Conservation (phyloP, 805 yeast species). For the Sugiyamaella valdiviana region DNA sequence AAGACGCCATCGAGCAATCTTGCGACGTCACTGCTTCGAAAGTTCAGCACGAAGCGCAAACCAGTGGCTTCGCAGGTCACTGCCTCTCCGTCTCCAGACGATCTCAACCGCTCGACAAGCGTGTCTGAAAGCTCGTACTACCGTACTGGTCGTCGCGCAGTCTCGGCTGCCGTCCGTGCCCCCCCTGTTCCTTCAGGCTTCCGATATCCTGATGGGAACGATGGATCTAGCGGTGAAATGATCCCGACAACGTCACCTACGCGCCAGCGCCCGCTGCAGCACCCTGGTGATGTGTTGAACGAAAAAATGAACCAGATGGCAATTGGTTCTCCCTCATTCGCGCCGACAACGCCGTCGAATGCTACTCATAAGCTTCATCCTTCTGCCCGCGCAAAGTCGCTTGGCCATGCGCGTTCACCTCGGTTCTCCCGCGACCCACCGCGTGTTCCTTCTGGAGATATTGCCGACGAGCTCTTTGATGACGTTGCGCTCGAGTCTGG, state of each 20-base stretch:
- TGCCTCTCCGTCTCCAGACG: constrained; percentile 1
- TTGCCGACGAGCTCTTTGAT: constrained; percentile 21
- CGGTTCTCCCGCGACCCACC: constrained; percentile 5
- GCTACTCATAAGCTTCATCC: constrained; percentile 48
- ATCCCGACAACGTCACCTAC: no score
- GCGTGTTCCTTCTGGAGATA: constrained; percentile 11
- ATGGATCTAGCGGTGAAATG: not conserved
- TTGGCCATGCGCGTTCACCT: constrained; percentile 49
- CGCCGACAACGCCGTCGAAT: not conserved
- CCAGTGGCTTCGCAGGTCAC: constrained; percentile 1
- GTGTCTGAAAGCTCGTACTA: constrained; percentile 18
- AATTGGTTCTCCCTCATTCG: not conserved
- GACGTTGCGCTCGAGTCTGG: constrained; percentile 16
- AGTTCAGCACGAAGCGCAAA: constrained; percentile 19
- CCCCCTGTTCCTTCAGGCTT: constrained; percentile 14
- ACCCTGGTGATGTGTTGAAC: not conserved
- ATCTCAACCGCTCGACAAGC: constrained; percentile 15
- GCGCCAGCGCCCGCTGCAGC: constrained; percentile 4
- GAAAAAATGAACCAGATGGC: constrained; percentile 1
- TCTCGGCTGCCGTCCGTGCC: constrained; percentile 20
- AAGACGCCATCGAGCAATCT: constrained; percentile 4
- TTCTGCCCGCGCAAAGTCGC: constrained; percentile 80
- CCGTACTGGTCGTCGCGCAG: constrained; percentile 16
- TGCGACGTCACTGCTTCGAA: constrained; percentile 20
- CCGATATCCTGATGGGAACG: constrained; percentile 12